Evolutionary conservation across 495 filamentous ascomycete genomes (phyloP).

Genomic region (Tuber umbilicatum): DNA sequence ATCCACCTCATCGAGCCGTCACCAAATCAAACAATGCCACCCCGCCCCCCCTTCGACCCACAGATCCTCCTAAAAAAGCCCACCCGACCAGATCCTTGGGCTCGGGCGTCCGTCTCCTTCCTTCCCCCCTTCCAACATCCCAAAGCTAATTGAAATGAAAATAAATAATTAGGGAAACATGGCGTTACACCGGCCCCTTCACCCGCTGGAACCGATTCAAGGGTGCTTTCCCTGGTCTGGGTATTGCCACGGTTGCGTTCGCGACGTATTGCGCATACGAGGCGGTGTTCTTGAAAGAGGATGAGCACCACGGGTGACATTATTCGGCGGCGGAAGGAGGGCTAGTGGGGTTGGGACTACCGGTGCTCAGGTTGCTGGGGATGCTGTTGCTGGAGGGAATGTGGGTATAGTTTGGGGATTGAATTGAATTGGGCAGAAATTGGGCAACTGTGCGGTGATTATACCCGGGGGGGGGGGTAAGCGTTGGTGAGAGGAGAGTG

Average conservation of each 20-base stretch:
- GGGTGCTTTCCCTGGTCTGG: slow-evolving; percentile 76
- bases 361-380: neutral
- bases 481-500: neutral
- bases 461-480: neutral
- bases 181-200: slow-evolving; percentile 89
- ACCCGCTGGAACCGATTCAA: slow-evolving; percentile 81
- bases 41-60: slow-evolving; percentile 34
- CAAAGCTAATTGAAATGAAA: slow-evolving; percentile 13
- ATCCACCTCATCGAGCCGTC: neutral
- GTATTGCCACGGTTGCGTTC: slow-evolving; percentile 86
- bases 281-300: slow-evolving; percentile 72
- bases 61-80: slow-evolving; percentile 34
- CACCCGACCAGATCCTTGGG: slow-evolving; percentile 70
- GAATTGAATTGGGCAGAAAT: neutral
- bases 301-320: slow-evolving; percentile 50
- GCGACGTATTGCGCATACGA: slow-evolving; percentile 82
- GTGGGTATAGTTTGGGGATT: neutral
- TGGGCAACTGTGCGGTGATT: neutral
- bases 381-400: neutral
- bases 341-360: neutral
- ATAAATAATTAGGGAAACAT: slow-evolving; percentile 66
- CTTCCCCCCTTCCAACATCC: neutral
- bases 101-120: slow-evolving; percentile 54
- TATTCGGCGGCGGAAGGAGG: slow-evolving; percentile 27
- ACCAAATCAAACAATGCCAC: slow-evolving; percentile 19